These are phyloP conservation scores for Ganoderma multipileum DNA, from an alignment of 1,284 basidiomycete genomes.

Conservation along the genomic window DNA sequence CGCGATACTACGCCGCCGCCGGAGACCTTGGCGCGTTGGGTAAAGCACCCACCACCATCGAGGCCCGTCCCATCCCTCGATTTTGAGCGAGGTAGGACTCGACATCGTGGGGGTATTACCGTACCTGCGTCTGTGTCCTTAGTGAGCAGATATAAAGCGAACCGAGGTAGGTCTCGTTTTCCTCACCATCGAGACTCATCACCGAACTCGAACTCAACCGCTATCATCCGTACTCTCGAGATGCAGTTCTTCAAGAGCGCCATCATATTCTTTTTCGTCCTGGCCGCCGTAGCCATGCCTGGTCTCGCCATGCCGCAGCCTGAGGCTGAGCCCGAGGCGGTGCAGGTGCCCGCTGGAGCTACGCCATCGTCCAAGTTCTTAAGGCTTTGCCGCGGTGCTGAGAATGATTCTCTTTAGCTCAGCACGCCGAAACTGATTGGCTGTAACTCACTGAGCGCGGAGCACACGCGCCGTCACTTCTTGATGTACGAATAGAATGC, in stretches of 20 bases:
- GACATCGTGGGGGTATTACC: neutral
- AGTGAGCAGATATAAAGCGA: neutral
- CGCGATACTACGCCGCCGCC: neutral
- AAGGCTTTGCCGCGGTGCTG: neutral
- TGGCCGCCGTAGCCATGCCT: neutral
- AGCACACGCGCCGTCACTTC: neutral
- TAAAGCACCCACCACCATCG: too few species aligned
- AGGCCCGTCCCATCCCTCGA: neutral
- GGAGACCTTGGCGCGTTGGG: neutral
- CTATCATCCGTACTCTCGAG: neutral
- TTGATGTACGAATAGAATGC: too few species aligned
- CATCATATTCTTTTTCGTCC: neutral
- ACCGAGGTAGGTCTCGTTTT: neutral
- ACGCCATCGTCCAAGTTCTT: neutral
- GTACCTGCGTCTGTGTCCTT: neutral
- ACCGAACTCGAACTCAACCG: neutral
- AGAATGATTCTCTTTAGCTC: neutral
- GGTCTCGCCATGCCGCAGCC: neutral
- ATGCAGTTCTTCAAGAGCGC: neutral
- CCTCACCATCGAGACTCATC: neutral
- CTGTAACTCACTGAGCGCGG: neutral
- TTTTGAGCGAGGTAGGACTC: neutral
- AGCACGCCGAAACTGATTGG: neutral
- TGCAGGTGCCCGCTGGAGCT: neutral
- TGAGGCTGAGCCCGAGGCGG: neutral